phyloP scores from a whole-genome alignment of 805 yeast genomes.

The Helenozyma baotianmanensis region DNA sequence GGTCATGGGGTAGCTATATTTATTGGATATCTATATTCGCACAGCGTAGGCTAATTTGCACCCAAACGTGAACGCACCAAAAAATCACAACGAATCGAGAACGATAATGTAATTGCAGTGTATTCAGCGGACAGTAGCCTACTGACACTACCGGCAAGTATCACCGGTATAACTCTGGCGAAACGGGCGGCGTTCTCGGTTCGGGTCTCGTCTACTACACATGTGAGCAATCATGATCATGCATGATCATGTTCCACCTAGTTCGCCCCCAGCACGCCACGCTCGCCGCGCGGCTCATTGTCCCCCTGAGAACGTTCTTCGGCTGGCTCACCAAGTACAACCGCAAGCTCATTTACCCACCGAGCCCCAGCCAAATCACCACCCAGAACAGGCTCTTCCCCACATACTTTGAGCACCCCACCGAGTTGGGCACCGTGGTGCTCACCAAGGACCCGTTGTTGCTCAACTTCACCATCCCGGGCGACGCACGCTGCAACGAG shows the following conservation, averaged over 20 bases:
- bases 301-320: conserved; percentile 10
- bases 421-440: conserved; percentile 55
- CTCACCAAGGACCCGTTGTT: conserved; percentile 57
- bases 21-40: too few species aligned
- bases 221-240: too few species aligned
- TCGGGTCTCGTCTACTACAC: too few species aligned
- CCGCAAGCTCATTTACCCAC: conserved; percentile 36
- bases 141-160: too few species aligned
- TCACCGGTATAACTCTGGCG: too few species aligned
- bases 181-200: too few species aligned
- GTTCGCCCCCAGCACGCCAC: conserved; percentile 6
- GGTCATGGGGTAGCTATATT: conserved; percentile 36
- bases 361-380: conserved; percentile 30
- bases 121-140: too few species aligned
- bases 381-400: conserved; percentile 38
- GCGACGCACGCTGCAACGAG: conserved; percentile 57
- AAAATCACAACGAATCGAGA: too few species aligned
- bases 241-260: conserved; percentile 6
- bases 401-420: conserved; percentile 45
- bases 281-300: conserved; percentile 5
- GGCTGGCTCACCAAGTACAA: conserved; percentile 15
- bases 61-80: too few species aligned
- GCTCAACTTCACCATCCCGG: conserved; percentile 66
- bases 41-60: neutral
- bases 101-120: too few species aligned